phyloP scores from a whole-genome alignment of 345 rosid genomes.

The Eucalyptus erythrocorys region DNA sequence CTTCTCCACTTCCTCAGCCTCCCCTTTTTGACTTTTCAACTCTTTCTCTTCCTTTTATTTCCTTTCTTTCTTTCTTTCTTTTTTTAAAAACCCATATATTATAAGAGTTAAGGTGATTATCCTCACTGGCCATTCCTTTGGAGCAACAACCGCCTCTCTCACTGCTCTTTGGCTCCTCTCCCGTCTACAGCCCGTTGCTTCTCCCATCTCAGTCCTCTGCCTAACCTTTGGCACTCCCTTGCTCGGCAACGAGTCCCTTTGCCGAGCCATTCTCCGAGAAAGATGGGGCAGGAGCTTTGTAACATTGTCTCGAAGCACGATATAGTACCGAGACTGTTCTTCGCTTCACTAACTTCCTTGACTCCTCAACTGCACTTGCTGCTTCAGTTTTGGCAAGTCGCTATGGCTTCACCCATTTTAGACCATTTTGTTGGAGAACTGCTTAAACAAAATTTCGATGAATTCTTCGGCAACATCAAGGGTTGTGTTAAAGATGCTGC shows the following conservation, averaged over 20 bases:
- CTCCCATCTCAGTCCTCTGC: constrained; percentile 35
- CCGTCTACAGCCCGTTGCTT: constrained; percentile 2
- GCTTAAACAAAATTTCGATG: neutral
- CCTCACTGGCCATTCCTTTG: constrained; percentile 68
- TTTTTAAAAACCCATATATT: too few relatives aligned
- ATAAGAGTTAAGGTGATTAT: constrained; percentile 46
- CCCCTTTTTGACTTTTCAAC: too few relatives aligned
- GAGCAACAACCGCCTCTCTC: constrained; percentile 62
- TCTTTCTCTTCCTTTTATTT: too few relatives aligned
- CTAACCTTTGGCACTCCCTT: constrained; percentile 84
- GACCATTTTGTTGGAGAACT: constrained; percentile 2
- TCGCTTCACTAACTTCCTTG: constrained; percentile 18
- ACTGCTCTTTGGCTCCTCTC: constrained; percentile 73
- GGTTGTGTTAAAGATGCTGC: neutral
- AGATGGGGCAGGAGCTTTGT: constrained; percentile 48
- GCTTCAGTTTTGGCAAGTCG: neutral
- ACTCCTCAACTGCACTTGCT: constrained; percentile 5
- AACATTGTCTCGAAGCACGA: constrained; percentile 55
- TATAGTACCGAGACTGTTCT: constrained; percentile 38
- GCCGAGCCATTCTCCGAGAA: constrained; percentile 3
- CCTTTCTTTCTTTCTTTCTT: too few relatives aligned
- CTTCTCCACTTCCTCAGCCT: too few relatives aligned
- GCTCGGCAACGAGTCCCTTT: constrained; percentile 55
- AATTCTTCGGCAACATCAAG: constrained; percentile 7
- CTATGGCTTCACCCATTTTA: constrained; percentile 6